Conservation (phyloP, 2,329 filamentous ascomycete species). For the Apiospora pterosperma region DNA sequence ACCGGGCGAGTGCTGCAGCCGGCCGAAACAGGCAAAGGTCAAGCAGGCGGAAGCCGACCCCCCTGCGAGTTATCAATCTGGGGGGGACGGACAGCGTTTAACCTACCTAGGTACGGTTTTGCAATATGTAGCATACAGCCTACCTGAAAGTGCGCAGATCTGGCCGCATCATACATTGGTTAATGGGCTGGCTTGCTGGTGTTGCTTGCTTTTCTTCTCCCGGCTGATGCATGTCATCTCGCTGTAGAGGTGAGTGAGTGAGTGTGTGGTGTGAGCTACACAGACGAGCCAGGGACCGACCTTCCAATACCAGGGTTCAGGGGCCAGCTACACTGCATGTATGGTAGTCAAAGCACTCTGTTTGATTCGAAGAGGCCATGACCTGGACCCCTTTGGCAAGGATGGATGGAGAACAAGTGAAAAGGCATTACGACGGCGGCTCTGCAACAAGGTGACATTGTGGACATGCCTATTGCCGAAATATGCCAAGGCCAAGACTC, state of each 20-base stretch:
- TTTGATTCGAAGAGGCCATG: background rate
- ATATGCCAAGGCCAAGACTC: background rate
- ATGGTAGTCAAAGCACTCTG: background rate
- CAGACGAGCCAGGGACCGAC: background rate
- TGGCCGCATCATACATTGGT: background rate
- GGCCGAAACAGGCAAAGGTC: background rate
- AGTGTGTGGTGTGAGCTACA: too few species aligned
- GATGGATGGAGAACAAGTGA: background rate
- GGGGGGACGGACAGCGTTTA: background rate
- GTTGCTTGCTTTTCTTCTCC: background rate
- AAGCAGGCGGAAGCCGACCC: background rate
- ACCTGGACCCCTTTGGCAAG: background rate
- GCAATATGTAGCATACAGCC: background rate
- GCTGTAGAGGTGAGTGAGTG: background rate
- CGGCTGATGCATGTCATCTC: background rate
- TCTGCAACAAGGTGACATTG: background rate
- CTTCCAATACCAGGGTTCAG: background rate
- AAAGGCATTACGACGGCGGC: background rate
- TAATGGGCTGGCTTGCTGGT: background rate
- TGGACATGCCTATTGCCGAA: background rate
- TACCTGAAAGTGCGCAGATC: background rate
- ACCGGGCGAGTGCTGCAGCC: background rate
- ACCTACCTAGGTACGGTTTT: background rate
- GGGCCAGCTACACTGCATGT: background rate
- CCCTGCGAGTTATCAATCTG: slow-evolving; percentile 1